Base-by-base conservation (phyloP, 106 monocot genomes). In the Acorus calamus region DNA sequence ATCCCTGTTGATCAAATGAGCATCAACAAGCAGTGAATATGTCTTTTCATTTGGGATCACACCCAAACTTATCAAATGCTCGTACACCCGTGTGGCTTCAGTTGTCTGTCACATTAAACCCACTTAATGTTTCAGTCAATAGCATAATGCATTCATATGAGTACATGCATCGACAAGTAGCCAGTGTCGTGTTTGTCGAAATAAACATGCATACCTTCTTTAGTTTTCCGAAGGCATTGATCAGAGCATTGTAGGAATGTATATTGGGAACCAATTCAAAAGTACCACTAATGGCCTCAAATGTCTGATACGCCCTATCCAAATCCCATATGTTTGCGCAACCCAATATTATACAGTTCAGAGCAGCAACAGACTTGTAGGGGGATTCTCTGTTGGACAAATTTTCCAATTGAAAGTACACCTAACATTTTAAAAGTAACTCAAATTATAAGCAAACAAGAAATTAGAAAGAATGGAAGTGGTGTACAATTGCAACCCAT, bases 291-390 rank as follows among this genome's bases (percentile, higher is more conserved):
- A 99, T 83, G 9, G 92, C 83, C 59, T 86, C 87, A 78, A 99
- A 99, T 54, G 92, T 99, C 59, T 99, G 84, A 55, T 92, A 99
- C 13, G 98, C 85, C 6, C 86, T 70, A n/a, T 92, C 92, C 52
- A 99, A 80, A 75, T 99, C 88, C 98, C 98, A 99, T 63, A 99
- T 86, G 75, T 92, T 99, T 69, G 92, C 88, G 67, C 92, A 92
- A 59, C 92, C 98, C 62, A 99, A 69, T 73, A 92, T 73, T 9
- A 99, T 79, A 81, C 92, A 99, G 57, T 92, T 99, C 14, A 98
- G 83, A 56, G 92, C 92, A 77, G 92, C 88, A 62, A 88, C 78
- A 3, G 88, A 92, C 65, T 86, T 92, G 78, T 77, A 87, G 6
- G 91, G 96, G 56, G 84, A 64, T 53, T 87, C 77, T 13, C 71